Conservation (phyloP, 2,329 filamentous ascomycete species). For the Diplodia seriata region DNA sequence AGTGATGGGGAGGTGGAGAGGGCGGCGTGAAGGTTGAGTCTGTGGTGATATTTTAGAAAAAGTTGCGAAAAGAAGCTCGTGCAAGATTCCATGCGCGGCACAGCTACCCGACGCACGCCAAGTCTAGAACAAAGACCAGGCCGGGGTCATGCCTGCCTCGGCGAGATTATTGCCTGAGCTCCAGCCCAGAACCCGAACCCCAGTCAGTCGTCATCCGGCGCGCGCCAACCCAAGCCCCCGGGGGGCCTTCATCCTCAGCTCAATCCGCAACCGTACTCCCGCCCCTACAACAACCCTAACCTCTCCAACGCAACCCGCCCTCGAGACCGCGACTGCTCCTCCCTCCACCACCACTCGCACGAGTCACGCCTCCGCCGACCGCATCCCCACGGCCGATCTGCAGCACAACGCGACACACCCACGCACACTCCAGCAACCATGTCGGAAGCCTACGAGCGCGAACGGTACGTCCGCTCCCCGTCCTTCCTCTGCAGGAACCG, state of each 20-base stretch:
- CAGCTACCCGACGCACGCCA: not conserved
- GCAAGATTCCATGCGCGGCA: not conserved
- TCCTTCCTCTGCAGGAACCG: not conserved
- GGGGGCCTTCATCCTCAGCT: not conserved
- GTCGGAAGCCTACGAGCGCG: constrained; percentile 65
- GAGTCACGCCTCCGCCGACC: not conserved
- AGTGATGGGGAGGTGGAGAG: not conserved
- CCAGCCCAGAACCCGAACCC: not conserved
- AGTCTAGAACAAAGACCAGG: constrained; percentile 1
- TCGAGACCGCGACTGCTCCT: too few relatives aligned
- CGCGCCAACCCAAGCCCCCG: not conserved
- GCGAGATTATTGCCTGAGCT: not conserved
- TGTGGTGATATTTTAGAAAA: not conserved
- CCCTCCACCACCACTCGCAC: not conserved
- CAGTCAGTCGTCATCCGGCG: not conserved
- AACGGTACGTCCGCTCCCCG: constrained; percentile 56
- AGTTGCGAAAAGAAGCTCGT: not conserved
- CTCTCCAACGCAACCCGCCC: too few relatives aligned
- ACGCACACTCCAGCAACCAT: constrained; percentile 45
- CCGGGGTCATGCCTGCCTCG: constrained; percentile 4
- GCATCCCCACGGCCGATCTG: not conserved
- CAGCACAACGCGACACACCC: not conserved
- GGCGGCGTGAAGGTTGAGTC: not conserved
- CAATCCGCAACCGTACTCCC: not conserved
- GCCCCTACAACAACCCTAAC: not conserved